These are phyloP conservation scores for Cordyceps fumosorosea DNA, from an alignment of 2,329 filamentous ascomycete genomes.

Conservation along the genomic window DNA sequence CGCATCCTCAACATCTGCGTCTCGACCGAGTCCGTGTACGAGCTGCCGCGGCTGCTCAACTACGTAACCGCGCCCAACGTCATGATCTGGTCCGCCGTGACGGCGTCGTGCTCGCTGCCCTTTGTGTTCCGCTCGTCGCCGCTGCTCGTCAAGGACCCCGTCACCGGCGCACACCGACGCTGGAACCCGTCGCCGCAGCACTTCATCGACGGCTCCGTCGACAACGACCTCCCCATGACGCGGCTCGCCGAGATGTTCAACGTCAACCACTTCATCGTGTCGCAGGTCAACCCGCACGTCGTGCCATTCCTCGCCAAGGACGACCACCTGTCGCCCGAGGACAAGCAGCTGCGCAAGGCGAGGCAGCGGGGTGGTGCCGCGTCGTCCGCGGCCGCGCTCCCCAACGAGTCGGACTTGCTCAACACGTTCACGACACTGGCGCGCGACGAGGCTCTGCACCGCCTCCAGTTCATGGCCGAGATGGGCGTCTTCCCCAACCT, in stretches of 20 bases:
- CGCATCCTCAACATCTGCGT: conserved; percentile 92
- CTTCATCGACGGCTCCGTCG: conserved; percentile 92
- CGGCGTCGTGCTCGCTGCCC: conserved; percentile 91
- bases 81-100: conserved; percentile 92
- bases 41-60: conserved; percentile 80
- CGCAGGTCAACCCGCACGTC: conserved; percentile 92
- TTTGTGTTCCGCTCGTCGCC: conserved; percentile 75
- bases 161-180: conserved; percentile 67
- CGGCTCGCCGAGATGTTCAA: conserved; percentile 92
- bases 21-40: conserved; percentile 79
- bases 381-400: conserved; percentile 9
- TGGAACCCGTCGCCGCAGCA: conserved; percentile 83
- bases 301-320: conserved; percentile 77
- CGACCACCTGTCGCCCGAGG: conserved; percentile 45
- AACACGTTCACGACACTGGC: conserved; percentile 64
- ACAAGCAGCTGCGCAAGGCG: conserved; percentile 22
- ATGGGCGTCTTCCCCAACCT: conserved; percentile 73
- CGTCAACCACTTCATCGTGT: conserved; percentile 96
- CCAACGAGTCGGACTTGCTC: conserved; percentile 51
- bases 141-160: conserved; percentile 76
- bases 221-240: conserved; percentile 89
- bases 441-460: conserved; percentile 72
- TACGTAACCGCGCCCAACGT: conserved; percentile 92
- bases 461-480: conserved; percentile 74
- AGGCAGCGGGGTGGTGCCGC: conserved; percentile 13